Evolutionary conservation across 2,329 filamentous ascomycete genomes (phyloP).

Genomic region (Trichothecium roseum): DNA sequence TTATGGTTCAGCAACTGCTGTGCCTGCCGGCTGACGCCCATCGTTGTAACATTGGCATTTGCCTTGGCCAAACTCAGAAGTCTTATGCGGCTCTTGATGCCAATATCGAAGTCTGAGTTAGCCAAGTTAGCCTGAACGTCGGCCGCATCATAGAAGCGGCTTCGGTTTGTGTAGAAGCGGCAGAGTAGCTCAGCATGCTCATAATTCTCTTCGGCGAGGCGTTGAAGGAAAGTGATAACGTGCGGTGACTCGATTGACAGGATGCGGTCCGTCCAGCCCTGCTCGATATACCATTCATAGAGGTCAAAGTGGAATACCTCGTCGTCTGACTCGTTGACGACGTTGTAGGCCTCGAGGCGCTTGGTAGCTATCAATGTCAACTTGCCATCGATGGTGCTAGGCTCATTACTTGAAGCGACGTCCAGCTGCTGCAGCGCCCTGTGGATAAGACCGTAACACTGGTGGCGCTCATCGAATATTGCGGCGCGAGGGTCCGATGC

Average conservation of each 20-base stretch:
- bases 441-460: slow-evolving; percentile 83
- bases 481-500: slow-evolving; percentile 56
- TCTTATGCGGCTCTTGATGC: slow-evolving; percentile 77
- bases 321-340: slow-evolving; percentile 80
- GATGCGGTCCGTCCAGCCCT: slow-evolving; percentile 77
- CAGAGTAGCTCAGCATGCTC: slow-evolving; percentile 84
- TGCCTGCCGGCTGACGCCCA: slow-evolving; percentile 65
- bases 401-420: slow-evolving; percentile 53
- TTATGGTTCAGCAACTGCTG: slow-evolving; percentile 80
- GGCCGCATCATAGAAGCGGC: slow-evolving; percentile 77
- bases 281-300: slow-evolving; percentile 94
- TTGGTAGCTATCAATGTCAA: slow-evolving; percentile 67
- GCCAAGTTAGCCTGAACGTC: slow-evolving; percentile 77
- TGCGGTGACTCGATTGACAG: slow-evolving; percentile 76
- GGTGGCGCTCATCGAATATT: slow-evolving; percentile 60
- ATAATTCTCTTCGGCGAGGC: slow-evolving; percentile 60
- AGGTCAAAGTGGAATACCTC: slow-evolving; percentile 92
- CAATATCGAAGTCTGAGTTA: slow-evolving; percentile 67
- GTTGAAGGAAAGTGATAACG: slow-evolving; percentile 76
- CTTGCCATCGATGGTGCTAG: slow-evolving; percentile 68
- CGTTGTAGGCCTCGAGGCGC: slow-evolving; percentile 76
- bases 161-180: slow-evolving; percentile 80
- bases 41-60: slow-evolving; percentile 77
- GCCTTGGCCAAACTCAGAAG: slow-evolving; percentile 86
- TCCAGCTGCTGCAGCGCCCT: slow-evolving; percentile 73